Percentiles rank a stretch among this genome's conserved stretches.
Conservation (phyloP, 2,329 filamentous ascomycete genomes). For the Cladobotryum protrusum region DNA sequence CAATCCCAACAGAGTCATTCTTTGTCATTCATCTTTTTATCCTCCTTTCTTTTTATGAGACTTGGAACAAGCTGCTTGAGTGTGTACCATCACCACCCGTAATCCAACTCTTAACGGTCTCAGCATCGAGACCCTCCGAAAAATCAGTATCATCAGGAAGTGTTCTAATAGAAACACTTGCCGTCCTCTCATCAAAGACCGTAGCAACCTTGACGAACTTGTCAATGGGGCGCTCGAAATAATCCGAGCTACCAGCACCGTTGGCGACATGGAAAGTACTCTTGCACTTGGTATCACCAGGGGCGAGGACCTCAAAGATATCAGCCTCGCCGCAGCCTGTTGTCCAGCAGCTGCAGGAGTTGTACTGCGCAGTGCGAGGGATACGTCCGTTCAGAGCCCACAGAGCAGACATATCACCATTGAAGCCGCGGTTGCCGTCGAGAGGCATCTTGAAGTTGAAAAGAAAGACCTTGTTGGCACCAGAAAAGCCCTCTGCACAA, state of each 20-base stretch:
- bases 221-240: conserved; percentile 59
- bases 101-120: conserved; percentile 32
- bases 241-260: conserved; percentile 62
- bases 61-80: conserved; percentile 20
- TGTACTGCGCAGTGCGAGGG: conserved; percentile 64
- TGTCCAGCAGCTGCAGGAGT: conserved; percentile 66
- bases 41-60: neutral
- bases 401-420: conserved; percentile 64
- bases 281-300: conserved; percentile 61
- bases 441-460: conserved; percentile 68
- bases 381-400: conserved; percentile 73
- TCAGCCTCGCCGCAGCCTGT: conserved; percentile 68
- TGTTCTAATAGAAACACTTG: conserved; percentile 50
- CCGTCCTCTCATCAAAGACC: conserved; percentile 48
- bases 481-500: conserved; percentile 59
- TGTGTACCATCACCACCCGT: conserved; percentile 12
- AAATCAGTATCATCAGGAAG: conserved; percentile 39
- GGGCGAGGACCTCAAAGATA: conserved; percentile 63
- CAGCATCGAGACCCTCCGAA: conserved; percentile 30
- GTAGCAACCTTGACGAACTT: conserved; percentile 58
- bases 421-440: conserved; percentile 45
- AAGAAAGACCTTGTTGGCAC: conserved; percentile 65
- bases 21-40: neutral
- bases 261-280: conserved; percentile 62
- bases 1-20: neutral